phyloP scores from a whole-genome alignment of 78 protist species.

The Acrasis kona region DNA sequence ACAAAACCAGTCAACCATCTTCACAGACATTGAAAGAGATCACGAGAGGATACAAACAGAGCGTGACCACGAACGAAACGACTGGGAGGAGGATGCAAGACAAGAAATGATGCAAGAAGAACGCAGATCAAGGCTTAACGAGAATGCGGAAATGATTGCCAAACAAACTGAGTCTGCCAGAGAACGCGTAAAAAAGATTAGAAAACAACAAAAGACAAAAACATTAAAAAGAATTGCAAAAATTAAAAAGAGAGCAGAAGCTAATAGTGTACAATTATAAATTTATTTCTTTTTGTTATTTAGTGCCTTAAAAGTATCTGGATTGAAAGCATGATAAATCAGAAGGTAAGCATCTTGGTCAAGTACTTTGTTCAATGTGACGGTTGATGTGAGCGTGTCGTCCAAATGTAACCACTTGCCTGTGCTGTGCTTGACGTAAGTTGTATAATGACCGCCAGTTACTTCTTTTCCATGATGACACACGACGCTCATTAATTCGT shows the following conservation, averaged over 20 bases:
- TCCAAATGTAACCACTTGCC: neutral
- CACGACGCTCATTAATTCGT: neutral
- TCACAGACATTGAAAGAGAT: neutral
- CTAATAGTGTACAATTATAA: neutral
- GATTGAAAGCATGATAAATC: too few relatives aligned
- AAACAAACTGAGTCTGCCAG: neutral
- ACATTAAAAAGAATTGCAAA: neutral
- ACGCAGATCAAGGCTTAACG: too few relatives aligned
- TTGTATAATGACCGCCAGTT: neutral
- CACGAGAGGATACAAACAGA: neutral
- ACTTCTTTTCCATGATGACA: conserved; percentile 1
- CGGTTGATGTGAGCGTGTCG: neutral
- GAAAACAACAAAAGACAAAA: neutral
- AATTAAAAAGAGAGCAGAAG: neutral
- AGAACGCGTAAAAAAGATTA: neutral
- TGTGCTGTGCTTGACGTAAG: neutral
- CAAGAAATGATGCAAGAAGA: neutral
- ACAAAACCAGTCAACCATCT: neutral
- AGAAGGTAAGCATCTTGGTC: neutral
- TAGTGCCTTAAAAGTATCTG: too few relatives aligned
- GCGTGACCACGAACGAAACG: too few relatives aligned
- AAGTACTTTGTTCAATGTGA: neutral
- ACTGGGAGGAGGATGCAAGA: neutral
- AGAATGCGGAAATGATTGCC: neutral
- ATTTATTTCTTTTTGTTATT: too few relatives aligned